These are phyloP conservation scores for Sclerotinia borealis DNA, from an alignment of 2,329 filamentous ascomycete genomes.

Conservation along the genomic window DNA sequence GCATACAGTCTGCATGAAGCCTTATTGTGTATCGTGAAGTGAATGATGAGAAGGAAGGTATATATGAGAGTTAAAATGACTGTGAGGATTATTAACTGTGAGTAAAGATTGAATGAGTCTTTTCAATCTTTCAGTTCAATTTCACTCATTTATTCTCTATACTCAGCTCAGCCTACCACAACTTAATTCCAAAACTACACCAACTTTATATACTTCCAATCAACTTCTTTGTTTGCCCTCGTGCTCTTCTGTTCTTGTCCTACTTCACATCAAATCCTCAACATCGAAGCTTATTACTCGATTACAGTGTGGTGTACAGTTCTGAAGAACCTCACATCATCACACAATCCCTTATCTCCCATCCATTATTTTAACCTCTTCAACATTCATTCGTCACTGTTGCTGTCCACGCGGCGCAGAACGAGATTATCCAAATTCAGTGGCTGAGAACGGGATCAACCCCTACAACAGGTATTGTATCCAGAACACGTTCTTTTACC, in stretches of 20 bases:
- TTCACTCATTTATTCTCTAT: too few relatives aligned
- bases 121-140: neutral
- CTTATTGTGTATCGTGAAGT: neutral
- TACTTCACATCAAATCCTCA: neutral
- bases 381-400: neutral
- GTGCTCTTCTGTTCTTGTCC: too few relatives aligned
- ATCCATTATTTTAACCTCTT: neutral
- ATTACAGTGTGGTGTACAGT: too few relatives aligned
- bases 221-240: neutral
- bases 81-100: too few relatives aligned
- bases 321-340: neutral
- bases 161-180: neutral
- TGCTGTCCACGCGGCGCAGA: neutral
- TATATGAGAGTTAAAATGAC: neutral
- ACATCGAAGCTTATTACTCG: too few relatives aligned
- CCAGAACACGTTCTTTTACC: neutral
- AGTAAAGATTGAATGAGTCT: too few relatives aligned
- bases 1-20: neutral
- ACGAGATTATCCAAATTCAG: neutral
- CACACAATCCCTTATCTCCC: neutral
- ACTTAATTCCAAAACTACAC: too few relatives aligned
- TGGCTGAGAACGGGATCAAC: constrained; percentile 1
- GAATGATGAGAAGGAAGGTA: neutral
- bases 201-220: neutral
- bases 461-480: neutral